A percentile compares a stretch with the other conserved stretches of the same genome.
phyloP scores from a whole-genome alignment of 371 early-diverging fungal genomes.

The Mucor plumbeus region DNA sequence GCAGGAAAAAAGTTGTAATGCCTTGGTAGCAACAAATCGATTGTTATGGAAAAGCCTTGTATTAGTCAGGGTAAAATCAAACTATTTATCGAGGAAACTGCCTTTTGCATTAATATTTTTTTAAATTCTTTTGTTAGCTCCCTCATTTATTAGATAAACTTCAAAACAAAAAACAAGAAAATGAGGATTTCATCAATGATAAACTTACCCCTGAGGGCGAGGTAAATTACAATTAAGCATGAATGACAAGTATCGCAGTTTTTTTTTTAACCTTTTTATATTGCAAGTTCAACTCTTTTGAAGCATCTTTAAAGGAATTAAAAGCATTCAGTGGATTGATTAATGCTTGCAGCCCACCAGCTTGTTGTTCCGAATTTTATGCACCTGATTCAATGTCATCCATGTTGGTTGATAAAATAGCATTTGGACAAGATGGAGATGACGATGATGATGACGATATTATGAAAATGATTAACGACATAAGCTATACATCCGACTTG shows the following conservation, averaged over 20 bases:
- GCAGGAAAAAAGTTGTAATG: conserved; percentile 24
- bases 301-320: conserved; percentile 46
- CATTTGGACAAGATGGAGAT: conserved; percentile 17
- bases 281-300: conserved; percentile 40
- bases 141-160: conserved; percentile 26
- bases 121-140: conserved; percentile 3
- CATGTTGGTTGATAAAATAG: conserved; percentile 30
- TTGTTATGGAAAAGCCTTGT: conserved; percentile 51
- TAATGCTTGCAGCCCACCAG: conserved; percentile 48
- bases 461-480: conserved; percentile 51
- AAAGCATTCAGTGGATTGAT: conserved; percentile 51
- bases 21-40: conserved; percentile 35
- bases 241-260: neutral
- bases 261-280: no score
- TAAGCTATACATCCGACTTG: conserved; percentile 31
- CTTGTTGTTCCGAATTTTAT: conserved; percentile 36
- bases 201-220: conserved; percentile 17
- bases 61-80: conserved; percentile 41
- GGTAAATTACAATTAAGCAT: conserved; percentile 8
- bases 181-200: neutral
- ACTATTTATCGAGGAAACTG: neutral
- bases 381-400: conserved; percentile 37
- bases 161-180: conserved; percentile 20
- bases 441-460: conserved; percentile 48
- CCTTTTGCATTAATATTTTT: neutral